These are phyloP conservation scores for Hypoxylon sp. DNA, from an alignment of 2,329 filamentous ascomycete genomes.

Conservation along the genomic window DNA sequence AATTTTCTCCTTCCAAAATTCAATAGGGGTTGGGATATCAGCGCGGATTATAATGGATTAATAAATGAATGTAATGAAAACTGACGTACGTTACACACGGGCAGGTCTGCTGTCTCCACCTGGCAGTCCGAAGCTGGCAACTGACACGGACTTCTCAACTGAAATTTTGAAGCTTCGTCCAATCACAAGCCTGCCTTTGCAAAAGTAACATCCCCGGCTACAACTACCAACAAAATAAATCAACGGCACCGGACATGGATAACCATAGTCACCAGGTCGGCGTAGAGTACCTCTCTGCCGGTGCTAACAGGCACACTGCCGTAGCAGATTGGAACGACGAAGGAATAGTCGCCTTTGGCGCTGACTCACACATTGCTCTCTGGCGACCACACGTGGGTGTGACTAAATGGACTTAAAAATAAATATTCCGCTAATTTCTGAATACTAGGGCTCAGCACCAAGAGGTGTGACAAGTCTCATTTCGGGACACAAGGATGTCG, in stretches of 20 bases:
- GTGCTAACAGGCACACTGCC: conserved; percentile 90
- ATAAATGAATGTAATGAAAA: conserved; percentile 20
- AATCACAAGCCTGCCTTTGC: conserved; percentile 38
- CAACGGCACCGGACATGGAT: conserved; percentile 39
- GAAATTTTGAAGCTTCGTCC: conserved; percentile 32
- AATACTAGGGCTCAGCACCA: conserved; percentile 53
- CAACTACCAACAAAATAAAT: conserved; percentile 20
- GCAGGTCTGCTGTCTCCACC: conserved; percentile 5
- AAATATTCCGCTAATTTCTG: conserved; percentile 24
- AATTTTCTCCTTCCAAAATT: background rate
- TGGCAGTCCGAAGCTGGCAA: conserved; percentile 21
- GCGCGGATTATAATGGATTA: conserved; percentile 11
- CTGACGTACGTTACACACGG: conserved; percentile 13
- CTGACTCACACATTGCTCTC: conserved; percentile 88
- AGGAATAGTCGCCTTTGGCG: conserved; percentile 87
- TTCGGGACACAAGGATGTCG: conserved; percentile 81
- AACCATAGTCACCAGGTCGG: conserved; percentile 51
- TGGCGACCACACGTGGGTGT: conserved; percentile 83
- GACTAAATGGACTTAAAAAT: conserved; percentile 8
- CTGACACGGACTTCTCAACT: conserved; percentile 34
- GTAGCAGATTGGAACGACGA: conserved; percentile 88
- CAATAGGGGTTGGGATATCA: background rate
- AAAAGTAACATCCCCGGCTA: conserved; percentile 20
- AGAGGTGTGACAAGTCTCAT: conserved; percentile 77
- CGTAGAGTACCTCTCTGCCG: conserved; percentile 76